phyloP scores from a whole-genome alignment of 345 rosid genomes.

The Orychophragmus violaceus region DNA sequence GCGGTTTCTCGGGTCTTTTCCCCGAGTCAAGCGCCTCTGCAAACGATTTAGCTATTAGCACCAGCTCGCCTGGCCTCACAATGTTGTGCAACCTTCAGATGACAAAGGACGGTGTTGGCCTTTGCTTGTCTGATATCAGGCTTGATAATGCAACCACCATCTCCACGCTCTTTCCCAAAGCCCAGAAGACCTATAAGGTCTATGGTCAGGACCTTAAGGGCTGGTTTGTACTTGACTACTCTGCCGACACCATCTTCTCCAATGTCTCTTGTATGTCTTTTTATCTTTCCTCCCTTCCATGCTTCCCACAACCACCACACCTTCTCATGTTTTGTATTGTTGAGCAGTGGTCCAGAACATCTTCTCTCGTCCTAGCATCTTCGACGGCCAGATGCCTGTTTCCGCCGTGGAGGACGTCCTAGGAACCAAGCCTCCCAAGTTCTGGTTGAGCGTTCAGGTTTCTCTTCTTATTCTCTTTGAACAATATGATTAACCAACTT shows the following conservation, averaged over 20 bases:
- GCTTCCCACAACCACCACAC: not conserved
- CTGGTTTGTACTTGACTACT: conserved; percentile 60
- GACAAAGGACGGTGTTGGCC: conserved; percentile 56
- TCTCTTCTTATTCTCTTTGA: not conserved
- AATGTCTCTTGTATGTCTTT: conserved; percentile 42
- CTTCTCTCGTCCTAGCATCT: conserved; percentile 43
- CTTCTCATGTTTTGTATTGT: not conserved
- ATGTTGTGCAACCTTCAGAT: conserved; percentile 67
- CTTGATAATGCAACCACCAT: conserved; percentile 63
- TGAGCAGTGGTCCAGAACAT: conserved; percentile 54
- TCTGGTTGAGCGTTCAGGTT: conserved; percentile 87
- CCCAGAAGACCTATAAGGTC: conserved; percentile 38
- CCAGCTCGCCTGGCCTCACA: conserved; percentile 32
- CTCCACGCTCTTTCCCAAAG: conserved; percentile 29
- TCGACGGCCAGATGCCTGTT: conserved; percentile 41
- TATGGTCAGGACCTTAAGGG: conserved; percentile 56
- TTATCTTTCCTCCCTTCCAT: not conserved
- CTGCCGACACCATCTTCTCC: conserved; percentile 28
- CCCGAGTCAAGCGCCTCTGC: conserved; percentile 61
- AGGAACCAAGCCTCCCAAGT: conserved; percentile 31
- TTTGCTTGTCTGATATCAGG: conserved; percentile 53
- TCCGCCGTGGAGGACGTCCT: conserved; percentile 46
- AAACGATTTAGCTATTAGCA: conserved; percentile 30
- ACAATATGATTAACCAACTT: not conserved
- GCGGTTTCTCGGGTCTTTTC: conserved; percentile 75